phyloP scores from a whole-genome alignment of 2,329 filamentous ascomycete genomes.

The Hypoxylon sp. region DNA sequence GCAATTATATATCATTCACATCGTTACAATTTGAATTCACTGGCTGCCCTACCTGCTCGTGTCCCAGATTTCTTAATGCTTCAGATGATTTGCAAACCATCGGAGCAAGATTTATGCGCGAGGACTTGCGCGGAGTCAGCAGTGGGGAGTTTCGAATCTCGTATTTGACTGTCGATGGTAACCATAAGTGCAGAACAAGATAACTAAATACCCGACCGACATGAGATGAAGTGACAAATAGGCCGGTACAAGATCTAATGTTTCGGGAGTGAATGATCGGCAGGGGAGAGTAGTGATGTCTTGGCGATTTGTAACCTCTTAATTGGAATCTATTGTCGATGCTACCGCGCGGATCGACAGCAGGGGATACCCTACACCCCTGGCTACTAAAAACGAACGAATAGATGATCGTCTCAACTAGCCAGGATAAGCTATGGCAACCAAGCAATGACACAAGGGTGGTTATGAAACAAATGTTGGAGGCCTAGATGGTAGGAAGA shows the following conservation, averaged over 20 bases:
- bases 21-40: background rate
- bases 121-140: background rate
- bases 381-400: conserved; percentile 20
- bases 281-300: conserved; percentile 35
- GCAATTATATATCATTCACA: conserved; percentile 15
- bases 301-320: conserved; percentile 31
- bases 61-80: background rate
- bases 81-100: conserved; percentile 21
- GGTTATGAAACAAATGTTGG: conserved; percentile 41
- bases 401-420: conserved; percentile 25
- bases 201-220: conserved; percentile 26
- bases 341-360: conserved; percentile 43
- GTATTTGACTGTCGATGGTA: background rate
- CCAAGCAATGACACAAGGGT: conserved; percentile 23
- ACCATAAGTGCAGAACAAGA: conserved; percentile 8
- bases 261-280: conserved; percentile 29
- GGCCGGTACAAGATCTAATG: conserved; percentile 14
- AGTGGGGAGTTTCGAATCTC: background rate
- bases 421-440: conserved; percentile 24
- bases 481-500: conserved; percentile 22
- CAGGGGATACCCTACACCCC: conserved; percentile 12
- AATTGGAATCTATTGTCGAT: conserved; percentile 23
- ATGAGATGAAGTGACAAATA: conserved; percentile 1
- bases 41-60: background rate
- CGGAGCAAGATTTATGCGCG: conserved; percentile 19